These are phyloP conservation scores for Cladophialophora immunda DNA, from an alignment of 2,329 filamentous ascomycete species.

Conservation along the genomic window DNA sequence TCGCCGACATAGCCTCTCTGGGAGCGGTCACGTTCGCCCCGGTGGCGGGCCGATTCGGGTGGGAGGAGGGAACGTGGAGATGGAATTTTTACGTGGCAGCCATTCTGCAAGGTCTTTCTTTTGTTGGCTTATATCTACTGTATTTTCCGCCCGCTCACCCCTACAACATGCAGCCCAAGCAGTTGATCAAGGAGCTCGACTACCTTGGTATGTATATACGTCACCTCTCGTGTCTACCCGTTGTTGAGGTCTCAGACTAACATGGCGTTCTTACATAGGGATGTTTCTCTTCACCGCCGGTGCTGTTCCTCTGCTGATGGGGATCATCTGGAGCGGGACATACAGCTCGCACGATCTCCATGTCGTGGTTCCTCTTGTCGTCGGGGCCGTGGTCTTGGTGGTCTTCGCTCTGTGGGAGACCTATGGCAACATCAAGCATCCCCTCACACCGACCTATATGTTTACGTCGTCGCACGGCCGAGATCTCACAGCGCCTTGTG, in stretches of 20 bases:
- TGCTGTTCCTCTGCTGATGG: constrained; percentile 50
- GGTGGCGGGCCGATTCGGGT: constrained; percentile 55
- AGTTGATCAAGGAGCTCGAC: constrained; percentile 50
- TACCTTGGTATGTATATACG: constrained; percentile 45
- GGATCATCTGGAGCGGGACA: constrained; percentile 52
- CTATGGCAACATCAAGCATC: constrained; percentile 49
- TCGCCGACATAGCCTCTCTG: constrained; percentile 55
- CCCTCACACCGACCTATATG: constrained; percentile 55
- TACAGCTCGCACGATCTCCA: constrained; percentile 48
- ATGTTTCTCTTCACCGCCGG: constrained; percentile 48
- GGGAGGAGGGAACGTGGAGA: constrained; percentile 51
- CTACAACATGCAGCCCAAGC: constrained; percentile 47
- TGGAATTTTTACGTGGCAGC: constrained; percentile 58
- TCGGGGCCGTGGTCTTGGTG: constrained; percentile 48
- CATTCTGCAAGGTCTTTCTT: constrained; percentile 55
- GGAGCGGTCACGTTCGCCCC: constrained; percentile 58
- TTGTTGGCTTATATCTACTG: constrained; percentile 53
- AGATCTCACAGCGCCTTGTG: constrained; percentile 58
- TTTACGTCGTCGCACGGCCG: constrained; percentile 56
- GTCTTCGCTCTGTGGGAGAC: constrained; percentile 53
- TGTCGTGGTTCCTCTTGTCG: constrained; percentile 50
- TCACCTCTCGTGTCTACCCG: too few relatives aligned
- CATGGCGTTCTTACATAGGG: neutral
- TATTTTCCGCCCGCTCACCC: constrained; percentile 54
- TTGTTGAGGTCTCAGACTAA: too few relatives aligned